A percentile compares a stretch with the other conserved stretches of the same genome.
Conservation (phyloP, 1,284 basidiomycete genomes). For the Sutorius eximius region DNA sequence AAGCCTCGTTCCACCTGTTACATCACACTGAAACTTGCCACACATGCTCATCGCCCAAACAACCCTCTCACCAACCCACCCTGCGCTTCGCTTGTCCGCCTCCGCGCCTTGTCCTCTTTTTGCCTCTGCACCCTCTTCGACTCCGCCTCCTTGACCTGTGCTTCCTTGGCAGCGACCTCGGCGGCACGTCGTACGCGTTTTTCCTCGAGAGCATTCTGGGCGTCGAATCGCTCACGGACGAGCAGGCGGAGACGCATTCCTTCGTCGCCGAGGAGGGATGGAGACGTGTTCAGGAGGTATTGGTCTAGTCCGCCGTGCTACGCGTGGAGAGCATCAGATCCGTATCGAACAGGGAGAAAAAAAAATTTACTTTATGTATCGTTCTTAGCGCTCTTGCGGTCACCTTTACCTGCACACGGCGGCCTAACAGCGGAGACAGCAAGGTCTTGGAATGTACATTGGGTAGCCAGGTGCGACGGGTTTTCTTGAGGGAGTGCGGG, state of each 20-base stretch:
- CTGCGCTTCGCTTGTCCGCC: constrained; percentile 9
- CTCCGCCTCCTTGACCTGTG: constrained; percentile 9
- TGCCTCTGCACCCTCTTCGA: constrained; percentile 8
- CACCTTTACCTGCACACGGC: constrained; percentile 63
- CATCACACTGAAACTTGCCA: background rate
- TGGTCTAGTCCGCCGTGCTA: constrained; percentile 79
- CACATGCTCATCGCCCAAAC: constrained; percentile 9
- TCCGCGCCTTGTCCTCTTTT: constrained; percentile 11
- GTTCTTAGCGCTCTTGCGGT: constrained; percentile 74
- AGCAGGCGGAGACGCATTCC: constrained; percentile 71
- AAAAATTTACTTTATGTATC: constrained; percentile 65
- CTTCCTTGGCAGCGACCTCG: constrained; percentile 22
- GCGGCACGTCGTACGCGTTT: constrained; percentile 13
- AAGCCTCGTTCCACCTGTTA: background rate
- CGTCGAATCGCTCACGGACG: constrained; percentile 48
- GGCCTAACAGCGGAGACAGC: constrained; percentile 62
- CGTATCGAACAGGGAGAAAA: background rate
- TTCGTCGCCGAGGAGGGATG: constrained; percentile 66
- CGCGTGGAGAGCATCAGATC: background rate
- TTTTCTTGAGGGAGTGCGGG: constrained; percentile 88
- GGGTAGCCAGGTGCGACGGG: constrained; percentile 86
- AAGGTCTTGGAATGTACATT: constrained; percentile 79
- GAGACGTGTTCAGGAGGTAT: constrained; percentile 68
- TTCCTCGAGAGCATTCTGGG: constrained; percentile 25
- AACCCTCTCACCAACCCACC: constrained; percentile 18